phyloP scores from a whole-genome alignment of 495 filamentous ascomycete genomes.

The Aspergillus affinis region DNA sequence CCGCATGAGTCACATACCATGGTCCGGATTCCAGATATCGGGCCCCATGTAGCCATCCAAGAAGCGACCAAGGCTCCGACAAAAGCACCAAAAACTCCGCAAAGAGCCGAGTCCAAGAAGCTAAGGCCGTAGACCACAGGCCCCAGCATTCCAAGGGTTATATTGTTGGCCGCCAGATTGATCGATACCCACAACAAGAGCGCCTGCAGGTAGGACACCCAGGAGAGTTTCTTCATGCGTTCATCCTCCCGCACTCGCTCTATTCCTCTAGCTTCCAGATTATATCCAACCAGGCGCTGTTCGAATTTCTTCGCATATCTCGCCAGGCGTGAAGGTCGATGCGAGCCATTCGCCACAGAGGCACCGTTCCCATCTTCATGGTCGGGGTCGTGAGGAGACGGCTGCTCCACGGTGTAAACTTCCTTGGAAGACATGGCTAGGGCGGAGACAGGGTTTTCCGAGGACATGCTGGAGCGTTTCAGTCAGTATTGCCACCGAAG shows the following conservation, averaged over 20 bases:
- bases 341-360: conserved; percentile 17
- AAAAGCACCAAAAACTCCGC: conserved; percentile 62
- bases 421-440: conserved; percentile 31
- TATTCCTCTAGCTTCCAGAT: conserved; percentile 73
- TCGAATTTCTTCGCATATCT: conserved; percentile 38
- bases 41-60: conserved; percentile 74
- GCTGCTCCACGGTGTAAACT: conserved; percentile 13
- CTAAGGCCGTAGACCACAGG: conserved; percentile 67
- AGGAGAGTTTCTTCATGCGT: conserved; percentile 52
- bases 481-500: conserved; percentile 26
- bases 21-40: conserved; percentile 67
- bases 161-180: conserved; percentile 75
- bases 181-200: conserved; percentile 71
- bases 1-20: conserved; percentile 43
- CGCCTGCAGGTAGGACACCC: conserved; percentile 60
- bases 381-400: conserved; percentile 10
- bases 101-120: conserved; percentile 65
- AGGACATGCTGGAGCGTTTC: conserved; percentile 33
- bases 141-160: conserved; percentile 72
- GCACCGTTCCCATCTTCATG: conserved; percentile 24
- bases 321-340: conserved; percentile 31
- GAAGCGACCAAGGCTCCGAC: conserved; percentile 59
- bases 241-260: conserved; percentile 65
- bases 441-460: conserved; percentile 32
- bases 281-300: conserved; percentile 48